Percentiles rank a stretch among this genome's conserved stretches.
phyloP scores from a whole-genome alignment of 2,329 filamentous ascomycete species.

The Dactylellina sp. region DNA sequence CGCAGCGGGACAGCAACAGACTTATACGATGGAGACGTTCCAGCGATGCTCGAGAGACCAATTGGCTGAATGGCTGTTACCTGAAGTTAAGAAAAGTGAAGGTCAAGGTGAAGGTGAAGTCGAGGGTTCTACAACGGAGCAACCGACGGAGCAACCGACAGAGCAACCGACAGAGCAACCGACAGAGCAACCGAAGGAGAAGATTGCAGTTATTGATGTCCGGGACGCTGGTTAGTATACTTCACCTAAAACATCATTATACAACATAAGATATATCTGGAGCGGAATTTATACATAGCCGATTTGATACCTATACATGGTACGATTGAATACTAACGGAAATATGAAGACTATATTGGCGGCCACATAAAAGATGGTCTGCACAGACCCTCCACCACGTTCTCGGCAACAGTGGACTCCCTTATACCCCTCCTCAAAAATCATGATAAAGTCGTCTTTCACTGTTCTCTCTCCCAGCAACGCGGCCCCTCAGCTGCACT shows the following conservation, averaged over 20 bases:
- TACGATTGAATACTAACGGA: too few species aligned
- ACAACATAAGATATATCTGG: too few species aligned
- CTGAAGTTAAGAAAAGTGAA: too few species aligned
- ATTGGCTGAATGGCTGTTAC: conserved; percentile 29
- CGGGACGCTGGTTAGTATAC: conserved; percentile 77
- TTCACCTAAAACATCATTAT: not conserved
- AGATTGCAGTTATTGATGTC: conserved; percentile 84
- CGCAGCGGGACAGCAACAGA: too few species aligned
- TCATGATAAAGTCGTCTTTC: conserved; percentile 89
- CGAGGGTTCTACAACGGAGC: not conserved
- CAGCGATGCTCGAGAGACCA: conserved; percentile 24
- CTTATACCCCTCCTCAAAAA: conserved; percentile 81
- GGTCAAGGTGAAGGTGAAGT: too few species aligned
- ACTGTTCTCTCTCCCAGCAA: conserved; percentile 92
- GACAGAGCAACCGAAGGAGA: conserved; percentile 8
- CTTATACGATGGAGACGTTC: conserved; percentile 5
- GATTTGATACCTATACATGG: too few species aligned
- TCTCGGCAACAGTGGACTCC: conserved; percentile 82
- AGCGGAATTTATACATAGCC: too few species aligned
- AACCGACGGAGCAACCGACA: conserved; percentile 9
- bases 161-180: too few species aligned
- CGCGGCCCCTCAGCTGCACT: conserved; percentile 86
- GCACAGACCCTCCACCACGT: conserved; percentile 78
- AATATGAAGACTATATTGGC: conserved; percentile 58
- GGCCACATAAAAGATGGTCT: conserved; percentile 78